A percentile compares a stretch with the other conserved stretches of the same genome.
Evolutionary conservation across 2,329 filamentous ascomycete genomes (phyloP).

Genomic region (Nigrospora osmanthi): DNA sequence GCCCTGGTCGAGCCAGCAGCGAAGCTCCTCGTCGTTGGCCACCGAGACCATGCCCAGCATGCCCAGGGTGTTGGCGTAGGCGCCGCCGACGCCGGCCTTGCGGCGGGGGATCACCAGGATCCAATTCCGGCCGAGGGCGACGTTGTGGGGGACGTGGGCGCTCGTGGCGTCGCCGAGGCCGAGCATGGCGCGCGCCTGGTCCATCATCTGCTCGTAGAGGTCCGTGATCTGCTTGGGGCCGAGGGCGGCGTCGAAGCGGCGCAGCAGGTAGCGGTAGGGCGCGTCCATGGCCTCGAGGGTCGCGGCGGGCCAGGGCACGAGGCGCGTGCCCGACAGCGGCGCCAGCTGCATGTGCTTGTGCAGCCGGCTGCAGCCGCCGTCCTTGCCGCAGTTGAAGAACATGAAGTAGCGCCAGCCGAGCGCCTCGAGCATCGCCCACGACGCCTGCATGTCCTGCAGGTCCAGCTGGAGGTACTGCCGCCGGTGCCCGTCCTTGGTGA

Average conservation of each 20-base stretch:
- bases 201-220: slow-evolving; percentile 18
- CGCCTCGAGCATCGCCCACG: slow-evolving; percentile 19
- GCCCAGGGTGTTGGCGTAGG: slow-evolving; percentile 34
- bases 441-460: slow-evolving; percentile 29
- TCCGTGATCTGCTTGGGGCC: slow-evolving; percentile 9
- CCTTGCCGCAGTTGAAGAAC: slow-evolving; percentile 38
- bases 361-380: slow-evolving; percentile 34
- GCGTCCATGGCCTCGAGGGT: slow-evolving; percentile 9
- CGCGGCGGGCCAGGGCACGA: slow-evolving; percentile 16
- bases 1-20: slow-evolving; percentile 28
- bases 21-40: slow-evolving; percentile 20
- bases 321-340: slow-evolving; percentile 19
- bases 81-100: slow-evolving; percentile 21
- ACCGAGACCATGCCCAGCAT: slow-evolving; percentile 38
- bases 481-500: slow-evolving; percentile 36
- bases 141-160: slow-evolving; percentile 31
- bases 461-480: slow-evolving; percentile 36
- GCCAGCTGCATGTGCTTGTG: slow-evolving; percentile 43
- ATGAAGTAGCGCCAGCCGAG: slow-evolving; percentile 24
- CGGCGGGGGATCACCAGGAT: slow-evolving; percentile 39
- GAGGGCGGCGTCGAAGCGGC: slow-evolving; percentile 18
- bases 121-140: slow-evolving; percentile 32
- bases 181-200: slow-evolving; percentile 8
- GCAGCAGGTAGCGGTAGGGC: slow-evolving; percentile 27
- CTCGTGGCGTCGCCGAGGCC: slow-evolving; percentile 2